Conservation (phyloP, 768 basidiomycete genomes). For the Boletus huronensis region DNA sequence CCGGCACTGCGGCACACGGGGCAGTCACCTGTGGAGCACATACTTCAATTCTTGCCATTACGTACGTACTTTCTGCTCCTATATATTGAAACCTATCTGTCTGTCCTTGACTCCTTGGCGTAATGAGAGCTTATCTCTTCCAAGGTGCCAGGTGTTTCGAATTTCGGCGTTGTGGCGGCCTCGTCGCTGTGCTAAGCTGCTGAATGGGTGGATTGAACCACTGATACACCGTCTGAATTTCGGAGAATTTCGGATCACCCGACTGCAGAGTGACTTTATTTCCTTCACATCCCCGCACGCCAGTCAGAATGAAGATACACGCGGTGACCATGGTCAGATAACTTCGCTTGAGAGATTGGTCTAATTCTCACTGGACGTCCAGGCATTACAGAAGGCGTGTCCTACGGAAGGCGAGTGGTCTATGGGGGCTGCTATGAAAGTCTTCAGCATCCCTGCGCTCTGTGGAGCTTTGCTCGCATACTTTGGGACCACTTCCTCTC, state of each 20-base stretch:
- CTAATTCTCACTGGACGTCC: background rate
- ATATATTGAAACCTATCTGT: background rate
- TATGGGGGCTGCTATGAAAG: conserved; percentile 7
- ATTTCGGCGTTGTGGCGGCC: background rate
- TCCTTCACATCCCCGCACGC: background rate
- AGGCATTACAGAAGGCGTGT: conserved; percentile 11
- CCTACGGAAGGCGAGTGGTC: conserved; percentile 8
- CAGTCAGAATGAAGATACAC: background rate
- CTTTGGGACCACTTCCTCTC: conserved; percentile 13
- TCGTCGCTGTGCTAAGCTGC: background rate
- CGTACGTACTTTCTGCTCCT: background rate
- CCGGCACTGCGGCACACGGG: too few species aligned
- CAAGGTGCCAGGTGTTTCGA: background rate
- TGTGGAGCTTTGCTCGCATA: conserved; percentile 22
- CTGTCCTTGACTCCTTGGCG: background rate
- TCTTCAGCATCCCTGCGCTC: conserved; percentile 20
- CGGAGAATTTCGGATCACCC: background rate
- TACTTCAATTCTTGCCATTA: too few species aligned
- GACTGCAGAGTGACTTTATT: background rate
- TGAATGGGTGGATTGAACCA: background rate
- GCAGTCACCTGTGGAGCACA: too few species aligned
- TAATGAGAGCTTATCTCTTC: background rate
- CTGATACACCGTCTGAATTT: background rate
- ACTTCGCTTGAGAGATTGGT: background rate
- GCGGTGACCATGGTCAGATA: conserved; percentile 15